phyloP scores from a whole-genome alignment of 352 stramenopile species.

The Phytophthora macrochlamydospora region DNA sequence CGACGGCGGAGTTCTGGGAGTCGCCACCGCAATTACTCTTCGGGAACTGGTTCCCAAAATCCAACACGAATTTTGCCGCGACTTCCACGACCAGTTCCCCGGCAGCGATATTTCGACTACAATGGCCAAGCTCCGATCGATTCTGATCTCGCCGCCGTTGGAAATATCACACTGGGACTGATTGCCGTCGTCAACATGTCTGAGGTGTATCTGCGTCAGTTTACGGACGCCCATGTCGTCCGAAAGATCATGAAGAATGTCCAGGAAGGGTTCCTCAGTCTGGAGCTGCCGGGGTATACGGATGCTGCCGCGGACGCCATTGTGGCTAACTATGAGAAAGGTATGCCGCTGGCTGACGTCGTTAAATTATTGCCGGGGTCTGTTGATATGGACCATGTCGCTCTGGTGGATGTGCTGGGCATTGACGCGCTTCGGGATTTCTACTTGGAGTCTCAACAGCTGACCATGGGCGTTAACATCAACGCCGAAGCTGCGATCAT shows the following conservation, averaged over 20 bases:
- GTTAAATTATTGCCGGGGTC: slow-evolving; percentile 29
- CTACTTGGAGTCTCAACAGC: slow-evolving; percentile 35
- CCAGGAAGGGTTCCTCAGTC: slow-evolving; percentile 33
- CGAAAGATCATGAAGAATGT: slow-evolving; percentile 51
- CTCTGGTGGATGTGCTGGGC: slow-evolving; percentile 36
- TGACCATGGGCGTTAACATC: slow-evolving; percentile 48
- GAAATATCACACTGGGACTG: slow-evolving; percentile 24
- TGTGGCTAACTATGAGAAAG: slow-evolving; percentile 27
- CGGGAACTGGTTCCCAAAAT: slow-evolving; percentile 30
- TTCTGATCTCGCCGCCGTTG: slow-evolving; percentile 29
- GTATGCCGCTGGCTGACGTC: slow-evolving; percentile 30
- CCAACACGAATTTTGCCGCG: slow-evolving; percentile 30
- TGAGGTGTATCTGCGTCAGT: slow-evolving; percentile 34
- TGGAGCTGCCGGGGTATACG: slow-evolving; percentile 26
- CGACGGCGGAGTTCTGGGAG: slow-evolving; percentile 10
- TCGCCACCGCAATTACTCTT: slow-evolving; percentile 24
- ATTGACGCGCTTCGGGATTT: slow-evolving; percentile 23
- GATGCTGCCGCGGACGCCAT: slow-evolving; percentile 30
- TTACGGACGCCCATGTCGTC: slow-evolving; percentile 32
- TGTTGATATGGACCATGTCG: slow-evolving; percentile 28
- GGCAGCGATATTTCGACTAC: slow-evolving; percentile 30
- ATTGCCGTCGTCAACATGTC: slow-evolving; percentile 38
- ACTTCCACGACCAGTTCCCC: slow-evolving; percentile 27
- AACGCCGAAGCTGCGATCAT: slow-evolving; percentile 44
- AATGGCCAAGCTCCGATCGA: slow-evolving; percentile 9